Base-by-base conservation (phyloP, 805 yeast species). In the Monosporozyma unispora region DNA sequence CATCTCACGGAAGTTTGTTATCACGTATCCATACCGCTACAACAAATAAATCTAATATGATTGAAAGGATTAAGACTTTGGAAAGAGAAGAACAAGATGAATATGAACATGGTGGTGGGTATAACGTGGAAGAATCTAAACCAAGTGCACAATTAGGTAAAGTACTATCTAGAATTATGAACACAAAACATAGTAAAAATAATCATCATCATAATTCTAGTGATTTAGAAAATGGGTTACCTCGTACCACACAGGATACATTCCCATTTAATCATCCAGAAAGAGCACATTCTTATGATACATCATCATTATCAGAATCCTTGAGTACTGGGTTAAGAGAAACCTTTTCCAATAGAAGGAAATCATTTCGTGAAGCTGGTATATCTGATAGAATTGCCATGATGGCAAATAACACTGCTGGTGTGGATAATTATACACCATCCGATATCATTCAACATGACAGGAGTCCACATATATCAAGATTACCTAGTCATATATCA, bases 401-500 rank as follows among this genome's bases (percentile, higher is more conserved):
- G 6, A 69, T 73, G 46, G 62, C 79, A 0, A 70, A 76, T 52
- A 69, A 68, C 48, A 69, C 74, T 41, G 78, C 79, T 2, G 79
- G 79, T 4, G 69, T 72, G 31, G 67, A 68, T n/a, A 57, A 61
- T 45, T 64, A 54, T 46, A 43, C n/a, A 3, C 35, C 23, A 11
- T 16, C 27, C 19, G 39, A 44, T 22, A 31, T 31, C 12, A 9
- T 11, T 22, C 28, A 14, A 40, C 21, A 40, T 11, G 31, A 25
- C 14, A 40, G 11, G 28, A 35, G 39, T 35, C 39, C 22, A 4
- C 19, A n/a, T n/a, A 35, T 35, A 35, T 4, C 38, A 4, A 35
- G 38, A 35, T 2, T n/a, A 35, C 38, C 38, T n/a, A n/a, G 9
- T 9, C 10, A 6, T 16, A n/a, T 18, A 19, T 35, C 39, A 5